Percentiles rank a stretch among this genome's conserved stretches.
phyloP scores from a whole-genome alignment of 306 rosid species.

The Prunus armeniaca region DNA sequence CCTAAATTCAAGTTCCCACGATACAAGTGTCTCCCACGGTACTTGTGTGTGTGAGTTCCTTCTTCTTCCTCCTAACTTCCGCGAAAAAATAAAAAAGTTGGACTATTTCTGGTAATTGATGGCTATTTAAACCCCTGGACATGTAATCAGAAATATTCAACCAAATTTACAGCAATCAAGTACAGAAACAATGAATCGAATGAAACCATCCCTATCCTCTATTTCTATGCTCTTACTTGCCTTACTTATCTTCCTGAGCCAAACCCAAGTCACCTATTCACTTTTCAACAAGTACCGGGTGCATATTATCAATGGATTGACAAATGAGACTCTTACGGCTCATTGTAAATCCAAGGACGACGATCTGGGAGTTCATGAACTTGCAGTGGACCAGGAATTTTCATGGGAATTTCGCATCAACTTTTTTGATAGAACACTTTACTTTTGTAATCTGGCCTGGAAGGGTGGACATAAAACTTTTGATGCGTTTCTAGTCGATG shows the following conservation, averaged over 20 bases:
- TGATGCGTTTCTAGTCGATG: not conserved
- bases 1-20: too few species aligned
- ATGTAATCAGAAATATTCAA: not conserved
- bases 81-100: too few species aligned
- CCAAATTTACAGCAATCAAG: not conserved
- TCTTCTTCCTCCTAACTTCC: too few species aligned
- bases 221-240: not conserved
- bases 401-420: not conserved
- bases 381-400: not conserved
- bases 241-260: not conserved
- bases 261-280: not conserved
- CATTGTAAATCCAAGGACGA: slow-evolving; percentile 7
- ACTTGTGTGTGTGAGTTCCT: too few species aligned
- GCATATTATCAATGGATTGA: not conserved
- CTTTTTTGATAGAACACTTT: not conserved
- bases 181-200: not conserved
- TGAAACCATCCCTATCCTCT: not conserved
- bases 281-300: not conserved
- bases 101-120: too few species aligned
- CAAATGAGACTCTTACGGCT: not conserved
- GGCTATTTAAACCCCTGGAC: not conserved
- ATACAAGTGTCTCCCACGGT: too few species aligned
- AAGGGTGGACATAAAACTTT: not conserved
- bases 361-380: not conserved
- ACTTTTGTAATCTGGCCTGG: not conserved